phyloP scores from a whole-genome alignment of 345 rosid genomes.

The Ceriops zippeliana region DNA sequence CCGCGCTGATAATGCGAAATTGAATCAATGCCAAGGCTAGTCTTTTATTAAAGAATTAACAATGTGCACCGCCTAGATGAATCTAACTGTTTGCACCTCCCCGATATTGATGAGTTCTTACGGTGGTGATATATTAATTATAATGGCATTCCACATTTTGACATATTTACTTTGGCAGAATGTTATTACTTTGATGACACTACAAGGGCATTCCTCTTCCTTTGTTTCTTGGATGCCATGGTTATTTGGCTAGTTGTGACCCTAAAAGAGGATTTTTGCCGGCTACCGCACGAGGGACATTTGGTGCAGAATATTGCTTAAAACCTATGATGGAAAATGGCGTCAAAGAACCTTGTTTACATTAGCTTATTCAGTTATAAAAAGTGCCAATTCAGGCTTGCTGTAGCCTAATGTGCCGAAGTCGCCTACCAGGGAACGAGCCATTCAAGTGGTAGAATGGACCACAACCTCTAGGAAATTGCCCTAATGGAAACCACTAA shows the following conservation, averaged over 20 bases:
- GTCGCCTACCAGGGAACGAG: too few relatives aligned
- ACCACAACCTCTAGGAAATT: too few relatives aligned
- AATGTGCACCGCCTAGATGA: too few relatives aligned
- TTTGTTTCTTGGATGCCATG: conserved; percentile 73
- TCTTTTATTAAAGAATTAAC: not conserved
- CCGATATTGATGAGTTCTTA: not conserved
- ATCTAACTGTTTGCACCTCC: not conserved
- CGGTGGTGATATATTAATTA: not conserved
- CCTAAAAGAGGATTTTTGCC: conserved; percentile 55
- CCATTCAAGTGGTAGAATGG: too few relatives aligned
- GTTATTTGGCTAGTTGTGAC: conserved; percentile 52
- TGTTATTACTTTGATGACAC: not conserved
- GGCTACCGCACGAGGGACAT: conserved; percentile 30
- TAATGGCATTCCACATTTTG: not conserved
- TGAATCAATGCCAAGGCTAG: conserved; percentile 72
- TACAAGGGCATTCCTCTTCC: conserved; percentile 1
- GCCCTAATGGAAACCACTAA: too few relatives aligned
- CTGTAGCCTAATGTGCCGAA: too few relatives aligned
- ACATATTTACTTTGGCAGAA: too few relatives aligned
- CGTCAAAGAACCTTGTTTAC: too few relatives aligned
- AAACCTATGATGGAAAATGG: too few relatives aligned
- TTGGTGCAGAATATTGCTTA: too few relatives aligned
- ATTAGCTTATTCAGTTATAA: too few relatives aligned
- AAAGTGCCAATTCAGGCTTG: too few relatives aligned
- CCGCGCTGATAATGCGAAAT: conserved; percentile 47